A percentile compares a stretch with the other conserved stretches of the same genome.
Conservation (phyloP, 306 rosid species). For the Cucurbita maxima region DNA sequence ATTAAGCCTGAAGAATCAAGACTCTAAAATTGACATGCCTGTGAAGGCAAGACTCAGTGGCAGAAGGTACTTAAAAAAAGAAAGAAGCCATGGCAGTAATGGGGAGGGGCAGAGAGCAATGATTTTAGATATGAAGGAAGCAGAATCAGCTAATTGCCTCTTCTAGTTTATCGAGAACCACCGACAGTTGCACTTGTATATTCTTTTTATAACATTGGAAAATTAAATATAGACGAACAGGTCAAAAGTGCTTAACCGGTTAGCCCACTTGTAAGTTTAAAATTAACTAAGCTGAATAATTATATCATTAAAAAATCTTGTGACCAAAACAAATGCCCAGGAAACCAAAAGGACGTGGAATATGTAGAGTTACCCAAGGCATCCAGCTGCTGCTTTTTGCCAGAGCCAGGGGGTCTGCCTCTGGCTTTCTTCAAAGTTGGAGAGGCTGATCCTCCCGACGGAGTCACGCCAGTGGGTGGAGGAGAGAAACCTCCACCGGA, state of each 20-base stretch:
- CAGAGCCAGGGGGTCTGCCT: constrained; percentile 47
- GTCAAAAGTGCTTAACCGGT: not conserved
- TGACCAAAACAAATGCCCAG: not conserved
- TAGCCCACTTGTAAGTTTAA: not conserved
- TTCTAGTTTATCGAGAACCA: not conserved
- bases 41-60: too few relatives aligned
- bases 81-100: too few relatives aligned
- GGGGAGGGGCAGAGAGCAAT: too few relatives aligned
- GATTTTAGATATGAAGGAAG: too few relatives aligned
- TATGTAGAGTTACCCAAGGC: not conserved
- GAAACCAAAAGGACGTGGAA: not conserved
- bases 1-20: not conserved
- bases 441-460: constrained; percentile 9
- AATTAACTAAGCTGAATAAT: not conserved
- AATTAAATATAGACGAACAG: not conserved
- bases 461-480: not conserved
- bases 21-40: not conserved
- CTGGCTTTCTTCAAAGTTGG: constrained; percentile 21
- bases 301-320: not conserved
- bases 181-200: not conserved
- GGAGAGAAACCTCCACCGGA: constrained; percentile 14
- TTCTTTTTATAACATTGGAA: not conserved
- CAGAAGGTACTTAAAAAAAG: too few relatives aligned
- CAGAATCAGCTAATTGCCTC: not conserved
- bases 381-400: constrained; percentile 15